Percentiles rank a stretch among this genome's conserved stretches.
phyloP scores from a whole-genome alignment of 1,284 basidiomycete genomes.

The Naganishia liquefaciens region DNA sequence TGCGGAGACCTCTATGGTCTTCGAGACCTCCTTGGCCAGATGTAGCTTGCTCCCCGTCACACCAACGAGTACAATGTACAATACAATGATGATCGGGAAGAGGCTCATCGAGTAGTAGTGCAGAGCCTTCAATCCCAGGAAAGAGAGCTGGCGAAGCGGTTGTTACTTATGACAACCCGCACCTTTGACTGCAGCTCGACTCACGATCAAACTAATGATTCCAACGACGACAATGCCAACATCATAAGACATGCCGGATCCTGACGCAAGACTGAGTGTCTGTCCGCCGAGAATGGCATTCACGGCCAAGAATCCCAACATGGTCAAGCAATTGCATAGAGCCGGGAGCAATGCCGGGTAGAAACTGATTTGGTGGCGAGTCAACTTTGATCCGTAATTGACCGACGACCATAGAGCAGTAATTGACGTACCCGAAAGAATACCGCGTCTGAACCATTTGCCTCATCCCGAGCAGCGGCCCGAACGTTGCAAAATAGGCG shows the following conservation, averaged over 20 bases:
- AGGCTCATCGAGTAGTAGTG: conserved; percentile 50
- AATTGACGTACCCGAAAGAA: conserved; percentile 58
- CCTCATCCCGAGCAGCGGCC: conserved; percentile 80
- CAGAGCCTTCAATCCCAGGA: conserved; percentile 57
- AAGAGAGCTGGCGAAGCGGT: conserved; percentile 51
- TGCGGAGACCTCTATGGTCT: conserved; percentile 42
- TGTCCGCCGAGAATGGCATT: conserved; percentile 78
- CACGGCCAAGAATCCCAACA: conserved; percentile 74
- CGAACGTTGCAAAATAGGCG: conserved; percentile 65
- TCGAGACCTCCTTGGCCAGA: conserved; percentile 40
- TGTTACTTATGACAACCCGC: too few relatives aligned
- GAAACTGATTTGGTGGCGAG: conserved; percentile 57
- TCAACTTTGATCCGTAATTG: too few relatives aligned
- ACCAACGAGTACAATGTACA: conserved; percentile 73
- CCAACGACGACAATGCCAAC: conserved; percentile 88
- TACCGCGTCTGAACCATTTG: conserved; percentile 81
- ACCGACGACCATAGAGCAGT: conserved; percentile 5
- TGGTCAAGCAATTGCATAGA: conserved; percentile 63
- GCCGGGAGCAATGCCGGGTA: conserved; percentile 67
- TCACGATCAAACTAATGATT: conserved; percentile 69
- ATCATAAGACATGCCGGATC: conserved; percentile 57
- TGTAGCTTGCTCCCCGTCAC: conserved; percentile 63
- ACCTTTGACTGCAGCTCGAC: conserved; percentile 39
- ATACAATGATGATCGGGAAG: conserved; percentile 62
- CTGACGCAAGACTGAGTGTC: conserved; percentile 69